These are phyloP conservation scores for Chalaropsis ovoidea DNA, from an alignment of 2,329 filamentous ascomycete genomes.

Conservation along the genomic window DNA sequence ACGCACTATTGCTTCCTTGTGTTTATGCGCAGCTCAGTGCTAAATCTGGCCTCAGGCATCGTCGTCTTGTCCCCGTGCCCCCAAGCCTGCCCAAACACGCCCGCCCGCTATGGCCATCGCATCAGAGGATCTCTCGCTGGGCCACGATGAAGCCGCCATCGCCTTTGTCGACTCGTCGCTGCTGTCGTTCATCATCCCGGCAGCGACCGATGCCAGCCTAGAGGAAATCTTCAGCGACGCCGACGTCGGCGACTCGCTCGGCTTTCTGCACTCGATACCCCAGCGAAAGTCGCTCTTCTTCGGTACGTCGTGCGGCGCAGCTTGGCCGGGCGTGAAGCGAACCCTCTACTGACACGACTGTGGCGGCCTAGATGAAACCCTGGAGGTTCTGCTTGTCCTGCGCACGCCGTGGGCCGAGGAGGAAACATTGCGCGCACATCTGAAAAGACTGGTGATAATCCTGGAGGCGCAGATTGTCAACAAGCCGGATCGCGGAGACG, in stretches of 20 bases:
- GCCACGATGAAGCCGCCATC: conserved; percentile 30
- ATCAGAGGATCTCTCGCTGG: conserved; percentile 30
- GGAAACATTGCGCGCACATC: conserved; percentile 45
- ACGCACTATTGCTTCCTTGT: too few species aligned
- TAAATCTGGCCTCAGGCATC: too few species aligned
- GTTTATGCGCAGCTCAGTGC: too few species aligned
- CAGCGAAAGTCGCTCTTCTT: conserved; percentile 60
- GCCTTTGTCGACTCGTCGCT: conserved; percentile 50
- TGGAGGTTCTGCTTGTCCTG: conserved; percentile 58
- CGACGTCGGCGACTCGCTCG: conserved; percentile 36
- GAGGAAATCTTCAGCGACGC: conserved; percentile 40
- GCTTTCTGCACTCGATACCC: conserved; percentile 47
- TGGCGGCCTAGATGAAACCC: conserved; percentile 55
- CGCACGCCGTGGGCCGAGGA: conserved; percentile 53
- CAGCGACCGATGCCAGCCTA: conserved; percentile 45
- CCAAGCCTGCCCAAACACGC: neutral
- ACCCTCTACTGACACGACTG: neutral
- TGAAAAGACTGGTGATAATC: conserved; percentile 53
- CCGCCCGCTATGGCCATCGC: conserved; percentile 28
- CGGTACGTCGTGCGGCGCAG: conserved; percentile 41
- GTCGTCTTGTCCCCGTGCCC: too few species aligned
- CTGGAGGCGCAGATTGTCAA: conserved; percentile 58
- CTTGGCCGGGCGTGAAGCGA: neutral
- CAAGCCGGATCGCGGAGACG: conserved; percentile 38
- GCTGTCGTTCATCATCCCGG: conserved; percentile 51